A percentile compares a stretch with the other conserved stretches of the same genome.
These are phyloP conservation scores for Centella asiatica DNA, from an alignment of 129 eudicot species.

Conservation along the genomic window DNA sequence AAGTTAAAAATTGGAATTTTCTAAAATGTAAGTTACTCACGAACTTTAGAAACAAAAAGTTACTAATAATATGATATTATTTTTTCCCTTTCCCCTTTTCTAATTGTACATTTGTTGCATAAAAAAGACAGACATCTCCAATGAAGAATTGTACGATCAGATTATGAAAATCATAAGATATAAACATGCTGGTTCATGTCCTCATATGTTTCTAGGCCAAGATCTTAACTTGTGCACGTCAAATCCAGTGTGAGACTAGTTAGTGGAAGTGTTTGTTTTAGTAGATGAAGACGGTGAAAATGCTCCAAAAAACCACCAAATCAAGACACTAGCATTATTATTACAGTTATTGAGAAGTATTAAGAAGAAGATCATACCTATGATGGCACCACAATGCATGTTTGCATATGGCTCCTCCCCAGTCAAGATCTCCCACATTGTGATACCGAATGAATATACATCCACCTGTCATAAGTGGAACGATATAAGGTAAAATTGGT, in stretches of 20 bases:
- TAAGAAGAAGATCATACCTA: constrained; percentile 29
- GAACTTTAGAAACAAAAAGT: background rate
- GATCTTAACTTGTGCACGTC: too few relatives aligned
- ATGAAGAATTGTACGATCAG: too few relatives aligned
- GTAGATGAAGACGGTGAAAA: too few relatives aligned
- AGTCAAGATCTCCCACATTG: constrained; percentile 73
- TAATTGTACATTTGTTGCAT: too few relatives aligned
- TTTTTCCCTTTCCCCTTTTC: too few relatives aligned
- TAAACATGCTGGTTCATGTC: too few relatives aligned
- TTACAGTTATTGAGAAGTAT: background rate
- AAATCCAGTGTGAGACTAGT: too few relatives aligned
- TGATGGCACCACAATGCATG: constrained; percentile 73
- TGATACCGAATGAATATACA: constrained; percentile 69
- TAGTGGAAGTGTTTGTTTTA: too few relatives aligned
- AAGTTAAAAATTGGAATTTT: background rate
- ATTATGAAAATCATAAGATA: too few relatives aligned
- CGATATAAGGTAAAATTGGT: background rate
- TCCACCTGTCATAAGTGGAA: constrained; percentile 41
- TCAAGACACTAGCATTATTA: background rate
- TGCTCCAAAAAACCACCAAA: background rate
- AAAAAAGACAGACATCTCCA: too few relatives aligned
- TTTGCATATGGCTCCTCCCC: constrained; percentile 67
- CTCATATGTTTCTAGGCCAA: too few relatives aligned
- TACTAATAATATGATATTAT: too few relatives aligned
- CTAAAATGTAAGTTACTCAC: background rate